A percentile compares a stretch with the other conserved stretches of the same genome.
phyloP scores from a whole-genome alignment of 2,329 filamentous ascomycete genomes.

The Exophiala xenobiotica region DNA sequence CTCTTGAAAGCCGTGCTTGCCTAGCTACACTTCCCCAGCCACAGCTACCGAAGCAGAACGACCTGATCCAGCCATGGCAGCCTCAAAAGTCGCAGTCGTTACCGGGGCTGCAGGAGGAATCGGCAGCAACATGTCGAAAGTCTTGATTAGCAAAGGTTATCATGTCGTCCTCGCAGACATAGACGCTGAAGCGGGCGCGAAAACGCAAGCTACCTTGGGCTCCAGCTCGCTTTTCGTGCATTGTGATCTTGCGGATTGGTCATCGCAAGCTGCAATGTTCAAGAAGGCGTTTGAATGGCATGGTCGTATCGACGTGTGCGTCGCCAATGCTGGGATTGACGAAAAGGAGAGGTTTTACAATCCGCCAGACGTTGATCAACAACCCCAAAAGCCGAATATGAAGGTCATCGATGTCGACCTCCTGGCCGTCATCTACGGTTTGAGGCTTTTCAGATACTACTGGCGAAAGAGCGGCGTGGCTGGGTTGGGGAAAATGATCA shows the following conservation, averaged over 20 bases:
- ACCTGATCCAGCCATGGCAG: background rate
- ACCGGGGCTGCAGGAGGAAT: background rate
- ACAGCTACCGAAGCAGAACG: background rate
- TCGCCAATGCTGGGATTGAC: constrained; percentile 3
- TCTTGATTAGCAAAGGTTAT: background rate
- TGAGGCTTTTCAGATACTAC: constrained; percentile 8
- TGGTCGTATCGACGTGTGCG: background rate
- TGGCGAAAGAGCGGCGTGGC: background rate
- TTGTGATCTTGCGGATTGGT: constrained; percentile 5
- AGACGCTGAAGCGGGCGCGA: background rate
- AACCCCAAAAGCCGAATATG: constrained; percentile 3
- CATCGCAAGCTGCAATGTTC: constrained; percentile 3
- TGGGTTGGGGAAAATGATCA: background rate
- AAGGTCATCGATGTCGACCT: constrained; percentile 2
- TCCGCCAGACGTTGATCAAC: background rate
- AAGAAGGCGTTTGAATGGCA: constrained; percentile 1
- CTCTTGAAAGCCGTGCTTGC: too few relatives aligned
- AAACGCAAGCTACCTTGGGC: background rate
- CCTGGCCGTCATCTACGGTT: background rate
- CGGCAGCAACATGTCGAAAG: background rate
- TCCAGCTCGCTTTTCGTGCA: background rate
- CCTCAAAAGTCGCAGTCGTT: background rate
- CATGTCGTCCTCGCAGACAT: constrained; percentile 3
- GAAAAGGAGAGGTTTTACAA: constrained; percentile 5
- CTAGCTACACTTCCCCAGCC: background rate